phyloP scores from a whole-genome alignment of 1,139 yeast genomes.

The Debaryomyces udenii region DNA sequence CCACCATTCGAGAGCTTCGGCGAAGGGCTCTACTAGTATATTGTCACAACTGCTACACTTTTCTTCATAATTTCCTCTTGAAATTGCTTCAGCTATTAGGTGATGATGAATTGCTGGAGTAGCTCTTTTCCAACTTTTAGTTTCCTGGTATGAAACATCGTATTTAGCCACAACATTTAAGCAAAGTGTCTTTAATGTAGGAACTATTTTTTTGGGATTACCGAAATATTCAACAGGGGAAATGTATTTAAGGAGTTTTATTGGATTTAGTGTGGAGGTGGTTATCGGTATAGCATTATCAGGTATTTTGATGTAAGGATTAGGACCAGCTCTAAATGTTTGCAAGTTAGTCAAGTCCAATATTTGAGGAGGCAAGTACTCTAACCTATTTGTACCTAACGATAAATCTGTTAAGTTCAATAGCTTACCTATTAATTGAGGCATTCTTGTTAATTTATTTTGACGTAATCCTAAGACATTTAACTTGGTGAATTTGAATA shows the following conservation, averaged over 20 bases:
- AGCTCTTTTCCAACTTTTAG: conserved; percentile 42
- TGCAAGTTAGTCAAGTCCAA: conserved; percentile 32
- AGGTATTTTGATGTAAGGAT: conserved; percentile 38
- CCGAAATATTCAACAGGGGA: conserved; percentile 27
- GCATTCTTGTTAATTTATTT: conserved; percentile 38
- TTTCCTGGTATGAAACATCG: conserved; percentile 49
- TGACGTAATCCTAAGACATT: conserved; percentile 47
- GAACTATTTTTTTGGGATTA: conserved; percentile 19
- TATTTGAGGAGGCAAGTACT: conserved; percentile 40
- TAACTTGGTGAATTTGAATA: conserved; percentile 45
- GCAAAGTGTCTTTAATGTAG: conserved; percentile 39
- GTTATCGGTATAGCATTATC: conserved; percentile 29
- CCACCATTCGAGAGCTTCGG: conserved; percentile 53
- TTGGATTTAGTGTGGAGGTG: conserved; percentile 15
- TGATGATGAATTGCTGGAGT: conserved; percentile 42
- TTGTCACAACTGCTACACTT: conserved; percentile 40
- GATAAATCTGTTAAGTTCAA: conserved; percentile 40
- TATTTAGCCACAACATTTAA: conserved; percentile 41
- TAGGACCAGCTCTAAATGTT: conserved; percentile 48
- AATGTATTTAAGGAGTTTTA: conserved; percentile 22
- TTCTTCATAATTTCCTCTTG: conserved; percentile 41
- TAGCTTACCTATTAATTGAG: conserved; percentile 38
- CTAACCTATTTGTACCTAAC: conserved; percentile 41
- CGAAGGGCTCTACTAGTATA: conserved; percentile 44
- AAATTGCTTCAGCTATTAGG: conserved; percentile 40